A percentile compares a stretch with the other conserved stretches of the same genome.
Conservation (phyloP, 2,329 filamentous ascomycete species). For the Colletotrichum sp. region DNA sequence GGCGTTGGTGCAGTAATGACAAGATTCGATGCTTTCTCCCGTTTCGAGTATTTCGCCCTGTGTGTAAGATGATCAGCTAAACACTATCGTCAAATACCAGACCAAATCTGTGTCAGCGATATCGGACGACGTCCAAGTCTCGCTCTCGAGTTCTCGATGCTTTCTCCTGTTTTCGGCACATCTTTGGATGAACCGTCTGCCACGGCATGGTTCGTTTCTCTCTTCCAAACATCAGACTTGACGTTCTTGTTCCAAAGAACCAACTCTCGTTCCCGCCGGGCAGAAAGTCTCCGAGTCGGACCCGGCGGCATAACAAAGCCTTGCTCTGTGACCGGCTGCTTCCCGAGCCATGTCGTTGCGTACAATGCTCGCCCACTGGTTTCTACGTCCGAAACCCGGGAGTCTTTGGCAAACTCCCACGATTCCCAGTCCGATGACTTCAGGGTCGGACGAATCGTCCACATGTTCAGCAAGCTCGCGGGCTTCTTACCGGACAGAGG, state of each 20-base stretch:
- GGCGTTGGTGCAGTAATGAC: constrained; percentile 10
- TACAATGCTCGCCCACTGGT: background rate
- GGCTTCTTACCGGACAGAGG: background rate
- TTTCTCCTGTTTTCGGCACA: constrained; percentile 16
- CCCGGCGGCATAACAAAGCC: constrained; percentile 1
- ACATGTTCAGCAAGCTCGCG: background rate
- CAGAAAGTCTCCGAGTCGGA: background rate
- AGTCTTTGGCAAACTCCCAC: background rate
- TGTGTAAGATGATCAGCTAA: constrained; percentile 4
- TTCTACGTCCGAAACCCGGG: background rate
- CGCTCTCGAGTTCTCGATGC: constrained; percentile 5
- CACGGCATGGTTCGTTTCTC: background rate
- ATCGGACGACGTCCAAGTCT: constrained; percentile 12
- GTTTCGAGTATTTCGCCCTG: constrained; percentile 5
- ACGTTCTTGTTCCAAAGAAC: background rate
- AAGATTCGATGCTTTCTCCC: constrained; percentile 17
- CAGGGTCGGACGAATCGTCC: background rate
- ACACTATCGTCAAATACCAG: background rate
- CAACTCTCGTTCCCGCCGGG: background rate
- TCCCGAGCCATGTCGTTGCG: constrained; percentile 5
- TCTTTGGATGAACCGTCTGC: constrained; percentile 5
- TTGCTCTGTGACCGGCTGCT: constrained; percentile 10
- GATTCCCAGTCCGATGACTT: background rate
- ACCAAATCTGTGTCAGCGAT: constrained; percentile 6
- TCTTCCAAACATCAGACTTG: background rate